These are phyloP conservation scores for Colletotrichum incanum DNA, from an alignment of 2,329 filamentous ascomycete genomes.

Conservation along the genomic window DNA sequence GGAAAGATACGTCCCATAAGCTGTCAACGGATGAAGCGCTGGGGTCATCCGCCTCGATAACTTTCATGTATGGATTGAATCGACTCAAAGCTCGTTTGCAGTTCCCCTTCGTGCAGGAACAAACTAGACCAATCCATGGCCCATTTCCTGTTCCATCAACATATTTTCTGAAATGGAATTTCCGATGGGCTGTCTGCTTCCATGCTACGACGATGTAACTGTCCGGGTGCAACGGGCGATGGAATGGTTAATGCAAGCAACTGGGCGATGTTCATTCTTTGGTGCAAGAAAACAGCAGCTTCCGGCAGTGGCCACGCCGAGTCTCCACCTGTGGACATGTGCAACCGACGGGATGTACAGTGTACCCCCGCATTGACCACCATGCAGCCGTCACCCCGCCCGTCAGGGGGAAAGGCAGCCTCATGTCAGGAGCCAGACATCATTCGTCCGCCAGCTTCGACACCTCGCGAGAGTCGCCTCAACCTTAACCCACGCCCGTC, in stretches of 20 bases:
- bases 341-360: neutral
- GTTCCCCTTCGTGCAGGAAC: conserved; percentile 23
- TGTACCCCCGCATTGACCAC: conserved; percentile 39
- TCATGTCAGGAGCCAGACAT: conserved; percentile 38
- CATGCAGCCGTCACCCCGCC: conserved; percentile 32
- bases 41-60: neutral
- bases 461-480: conserved; percentile 30
- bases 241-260: conserved; percentile 26
- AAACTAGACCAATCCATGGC: neutral
- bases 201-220: neutral
- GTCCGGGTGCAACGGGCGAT: neutral
- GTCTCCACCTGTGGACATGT: conserved; percentile 15
- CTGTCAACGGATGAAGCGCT: no score
- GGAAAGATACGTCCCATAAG: neutral
- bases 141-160: no score
- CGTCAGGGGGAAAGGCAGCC: conserved; percentile 38
- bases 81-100: conserved; percentile 24
- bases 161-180: neutral
- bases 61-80: conserved; percentile 1
- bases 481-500: conserved; percentile 13
- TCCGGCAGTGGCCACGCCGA: conserved; percentile 26
- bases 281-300: conserved; percentile 14
- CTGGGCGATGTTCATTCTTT: neutral
- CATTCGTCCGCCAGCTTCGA: conserved; percentile 36
- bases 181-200: neutral